Percentiles rank a stretch among this genome's conserved stretches.
Conservation (phyloP, 2,329 filamentous ascomycete genomes). For the Cordyceps farinosa region DNA sequence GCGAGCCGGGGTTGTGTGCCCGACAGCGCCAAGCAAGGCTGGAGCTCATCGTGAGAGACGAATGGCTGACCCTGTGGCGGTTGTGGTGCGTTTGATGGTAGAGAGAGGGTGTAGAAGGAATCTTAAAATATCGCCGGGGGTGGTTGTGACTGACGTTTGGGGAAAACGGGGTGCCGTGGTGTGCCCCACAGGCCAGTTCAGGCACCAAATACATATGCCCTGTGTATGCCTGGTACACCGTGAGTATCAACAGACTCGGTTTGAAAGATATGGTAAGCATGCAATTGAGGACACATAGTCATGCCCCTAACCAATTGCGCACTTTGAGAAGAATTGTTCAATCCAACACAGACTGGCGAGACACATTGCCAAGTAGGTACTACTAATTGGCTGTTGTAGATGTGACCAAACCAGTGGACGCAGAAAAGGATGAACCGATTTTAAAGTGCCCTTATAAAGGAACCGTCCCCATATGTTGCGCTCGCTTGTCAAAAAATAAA, state of each 20-base stretch:
- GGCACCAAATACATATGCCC: neutral
- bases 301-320: too few species aligned
- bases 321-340: too few species aligned
- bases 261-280: too few species aligned
- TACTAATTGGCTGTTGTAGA: neutral
- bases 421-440: too few species aligned
- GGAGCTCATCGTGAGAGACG: slow-evolving; percentile 30
- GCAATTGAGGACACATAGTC: too few species aligned
- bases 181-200: slow-evolving; percentile 4
- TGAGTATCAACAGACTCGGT: neutral
- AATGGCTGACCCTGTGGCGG: neutral
- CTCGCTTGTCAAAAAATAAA: neutral
- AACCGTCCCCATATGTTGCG: too few species aligned
- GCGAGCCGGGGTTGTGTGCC: slow-evolving; percentile 23
- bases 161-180: neutral
- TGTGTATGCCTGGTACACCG: neutral
- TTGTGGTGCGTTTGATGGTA: neutral
- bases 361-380: neutral
- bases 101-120: neutral
- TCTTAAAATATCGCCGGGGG: neutral
- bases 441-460: too few species aligned
- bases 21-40: slow-evolving; percentile 32
- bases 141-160: neutral
- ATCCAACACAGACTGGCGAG: neutral
- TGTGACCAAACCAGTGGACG: too few species aligned